Percentiles rank a stretch among this genome's conserved stretches.
These are phyloP conservation scores for Rhynchosporium graminicola DNA, from an alignment of 2,329 filamentous ascomycete genomes.

Conservation along the genomic window DNA sequence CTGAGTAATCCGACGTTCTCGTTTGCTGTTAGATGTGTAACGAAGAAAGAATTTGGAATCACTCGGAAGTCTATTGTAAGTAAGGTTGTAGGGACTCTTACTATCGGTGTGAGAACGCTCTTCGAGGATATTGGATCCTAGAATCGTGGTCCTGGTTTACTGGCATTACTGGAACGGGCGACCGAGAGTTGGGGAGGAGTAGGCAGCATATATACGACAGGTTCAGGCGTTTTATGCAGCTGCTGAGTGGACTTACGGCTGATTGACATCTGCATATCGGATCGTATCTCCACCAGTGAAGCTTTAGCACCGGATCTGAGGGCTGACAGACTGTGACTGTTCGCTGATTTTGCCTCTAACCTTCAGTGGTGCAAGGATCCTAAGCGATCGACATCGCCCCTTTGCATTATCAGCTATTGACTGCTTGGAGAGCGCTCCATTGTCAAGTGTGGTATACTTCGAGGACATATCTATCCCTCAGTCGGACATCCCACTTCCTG, in stretches of 20 bases:
- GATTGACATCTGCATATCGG: conserved; percentile 32
- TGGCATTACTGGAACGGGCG: conserved; percentile 26
- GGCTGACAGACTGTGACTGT: conserved; percentile 22
- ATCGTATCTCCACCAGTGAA: conserved; percentile 35
- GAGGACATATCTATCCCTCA: conserved; percentile 21
- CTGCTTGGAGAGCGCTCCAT: conserved; percentile 16
- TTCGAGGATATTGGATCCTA: conserved; percentile 14
- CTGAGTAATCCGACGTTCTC: conserved; percentile 21
- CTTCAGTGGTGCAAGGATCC: conserved; percentile 24
- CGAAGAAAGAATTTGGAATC: conserved; percentile 16
- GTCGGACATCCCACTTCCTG: conserved; percentile 25
- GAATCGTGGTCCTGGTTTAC: conserved; percentile 23
- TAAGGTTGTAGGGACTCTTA: conserved; percentile 11
- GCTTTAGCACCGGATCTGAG: conserved; percentile 20
- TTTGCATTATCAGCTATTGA: conserved; percentile 26
- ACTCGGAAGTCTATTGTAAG: conserved; percentile 12
- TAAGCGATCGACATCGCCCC: conserved; percentile 17
- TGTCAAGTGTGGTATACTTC: conserved; percentile 24
- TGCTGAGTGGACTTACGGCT: conserved; percentile 35
- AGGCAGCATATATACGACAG: conserved; percentile 33
- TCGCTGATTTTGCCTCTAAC: conserved; percentile 27
- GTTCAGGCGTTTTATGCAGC: conserved; percentile 21
- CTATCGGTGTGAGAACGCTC: background rate
- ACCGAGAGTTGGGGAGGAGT: conserved; percentile 20
- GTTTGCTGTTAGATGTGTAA: conserved; percentile 16